These are phyloP conservation scores for Mycosarcoma maydis DNA, from an alignment of 1,284 basidiomycete species.

Conservation along the genomic window DNA sequence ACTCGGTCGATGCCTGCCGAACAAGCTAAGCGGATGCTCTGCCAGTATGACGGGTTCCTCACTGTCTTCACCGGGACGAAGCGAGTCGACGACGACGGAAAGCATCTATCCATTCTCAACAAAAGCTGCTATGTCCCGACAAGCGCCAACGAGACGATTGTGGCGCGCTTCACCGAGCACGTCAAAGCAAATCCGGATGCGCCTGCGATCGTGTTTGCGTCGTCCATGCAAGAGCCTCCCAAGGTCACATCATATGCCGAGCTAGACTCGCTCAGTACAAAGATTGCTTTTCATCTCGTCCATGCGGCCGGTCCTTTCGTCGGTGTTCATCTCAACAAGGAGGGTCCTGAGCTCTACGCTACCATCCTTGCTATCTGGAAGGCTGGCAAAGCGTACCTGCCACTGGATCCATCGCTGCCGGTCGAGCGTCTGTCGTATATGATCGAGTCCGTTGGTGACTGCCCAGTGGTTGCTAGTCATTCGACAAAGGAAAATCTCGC, in stretches of 20 bases:
- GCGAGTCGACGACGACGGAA: not conserved
- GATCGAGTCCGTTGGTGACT: conserved; percentile 48
- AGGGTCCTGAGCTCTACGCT: conserved; percentile 50
- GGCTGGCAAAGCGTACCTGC: conserved; percentile 59
- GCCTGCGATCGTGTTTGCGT: conserved; percentile 48
- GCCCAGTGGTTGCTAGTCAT: conserved; percentile 25
- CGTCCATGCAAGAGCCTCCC: conserved; percentile 19
- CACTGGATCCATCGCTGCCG: conserved; percentile 61
- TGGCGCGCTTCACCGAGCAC: conserved; percentile 45
- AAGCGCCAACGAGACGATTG: conserved; percentile 30
- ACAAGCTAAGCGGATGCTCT: conserved; percentile 49
- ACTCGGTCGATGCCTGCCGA: conserved; percentile 24
- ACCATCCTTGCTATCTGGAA: conserved; percentile 63
- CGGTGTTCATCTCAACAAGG: conserved; percentile 56
- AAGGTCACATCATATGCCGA: conserved; percentile 47
- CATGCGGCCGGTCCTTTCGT: conserved; percentile 18
- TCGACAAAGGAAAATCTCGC: conserved; percentile 13
- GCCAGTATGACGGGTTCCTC: conserved; percentile 42
- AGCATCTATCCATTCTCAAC: conserved; percentile 36
- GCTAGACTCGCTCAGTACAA: conserved; percentile 47
- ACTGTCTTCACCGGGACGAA: not conserved
- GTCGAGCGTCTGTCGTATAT: conserved; percentile 59
- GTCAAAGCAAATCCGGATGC: conserved; percentile 28
- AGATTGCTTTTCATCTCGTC: conserved; percentile 41
- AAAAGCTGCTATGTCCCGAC: conserved; percentile 36